Base-by-base conservation (phyloP, 805 yeast genomes). In the Kregervanrija pseudodelftensis region DNA sequence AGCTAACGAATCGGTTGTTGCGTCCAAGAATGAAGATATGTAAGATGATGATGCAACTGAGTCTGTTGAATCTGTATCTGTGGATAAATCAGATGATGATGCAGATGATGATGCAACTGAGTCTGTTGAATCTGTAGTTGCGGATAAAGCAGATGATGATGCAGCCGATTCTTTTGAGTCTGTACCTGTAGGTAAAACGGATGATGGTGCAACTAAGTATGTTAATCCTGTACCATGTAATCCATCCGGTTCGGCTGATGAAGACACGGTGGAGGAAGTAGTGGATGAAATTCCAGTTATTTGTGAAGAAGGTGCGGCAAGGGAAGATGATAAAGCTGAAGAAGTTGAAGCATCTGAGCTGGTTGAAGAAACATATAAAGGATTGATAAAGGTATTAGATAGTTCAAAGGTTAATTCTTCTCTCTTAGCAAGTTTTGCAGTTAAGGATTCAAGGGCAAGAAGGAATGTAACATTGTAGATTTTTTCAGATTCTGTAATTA, bases 381-480 rank as follows among this genome's bases (percentile, higher is more conserved):
- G 42, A 12, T 45, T 40, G 3, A 42, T 17, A 35, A 49, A 45
- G 2, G 49, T 42, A 13, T 40, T 33, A 14, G 48, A 35, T 17
- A 53, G 35, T 14, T 49, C 49, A 36, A 44, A 53, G 14, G 49
- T 42, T 8, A 30, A 28, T 11, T 39, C 13, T 11, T 48, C 55
- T 47, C 58, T 50, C 43, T 55, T 55, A 4, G 28, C 42, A 11
- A 45, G 22, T 5, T 31, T 17, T 28, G 14, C 30, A 33, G 43
- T 16, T 16, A 31, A 41, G 11, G 34, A 13, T 12, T 43, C 33
- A 12, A n/a, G 49, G 15, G 11, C 45, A 43, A 3, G 38, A 12
- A n/a, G 43, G 28, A 14, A 34, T 35, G 11, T 37, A 22, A 7
- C 28, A 22, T 8, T 22, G 7, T 22, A 22, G 28, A 8, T 7